Evolutionary conservation across 768 basidiomycete species (phyloP).

Genomic region (Tricholoma sp.): DNA sequence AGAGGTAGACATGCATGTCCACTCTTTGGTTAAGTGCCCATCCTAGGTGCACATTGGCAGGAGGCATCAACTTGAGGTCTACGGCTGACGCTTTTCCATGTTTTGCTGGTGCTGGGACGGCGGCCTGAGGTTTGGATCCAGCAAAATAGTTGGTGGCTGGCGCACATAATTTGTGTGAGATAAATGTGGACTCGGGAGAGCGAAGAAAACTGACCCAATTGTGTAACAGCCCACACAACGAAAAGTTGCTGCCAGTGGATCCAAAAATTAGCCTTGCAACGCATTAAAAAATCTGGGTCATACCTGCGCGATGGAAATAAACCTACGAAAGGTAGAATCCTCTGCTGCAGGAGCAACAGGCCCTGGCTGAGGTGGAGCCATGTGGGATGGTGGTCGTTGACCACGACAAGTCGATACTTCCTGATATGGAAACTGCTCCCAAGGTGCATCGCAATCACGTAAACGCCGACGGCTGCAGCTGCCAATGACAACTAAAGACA

Average conservation of each 20-base stretch:
- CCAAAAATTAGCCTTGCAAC: not conserved
- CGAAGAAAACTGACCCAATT: slow-evolving; percentile 46
- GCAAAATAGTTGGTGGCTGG: slow-evolving; percentile 26
- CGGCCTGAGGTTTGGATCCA: slow-evolving; percentile 1
- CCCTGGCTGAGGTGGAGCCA: slow-evolving; percentile 12
- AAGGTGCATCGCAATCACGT: not conserved
- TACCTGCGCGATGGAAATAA: slow-evolving; percentile 24
- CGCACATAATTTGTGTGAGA: not conserved
- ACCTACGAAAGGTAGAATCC: slow-evolving; percentile 13
- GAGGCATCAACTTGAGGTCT: slow-evolving; percentile 49
- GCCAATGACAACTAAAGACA: not conserved
- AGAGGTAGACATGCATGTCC: slow-evolving; percentile 69
- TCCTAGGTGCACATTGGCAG: slow-evolving; percentile 45
- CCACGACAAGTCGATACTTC: not conserved
- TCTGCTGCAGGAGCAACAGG: slow-evolving; percentile 9
- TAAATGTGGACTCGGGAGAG: not conserved
- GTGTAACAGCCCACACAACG: slow-evolving; percentile 59
- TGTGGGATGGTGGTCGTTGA: not conserved
- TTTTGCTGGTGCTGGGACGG: slow-evolving; percentile 18
- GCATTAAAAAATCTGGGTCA: not conserved
- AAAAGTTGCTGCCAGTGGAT: slow-evolving; percentile 59
- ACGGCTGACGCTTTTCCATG: slow-evolving; percentile 23
- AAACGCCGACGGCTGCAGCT: too few species aligned
- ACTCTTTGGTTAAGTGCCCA: slow-evolving; percentile 60
- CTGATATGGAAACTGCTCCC: not conserved